Evolutionary conservation across 2,329 filamentous ascomycete genomes (phyloP), one percentile per base, ranked within the genome.

Genomic region (Bipolaris bicolor): DNA sequence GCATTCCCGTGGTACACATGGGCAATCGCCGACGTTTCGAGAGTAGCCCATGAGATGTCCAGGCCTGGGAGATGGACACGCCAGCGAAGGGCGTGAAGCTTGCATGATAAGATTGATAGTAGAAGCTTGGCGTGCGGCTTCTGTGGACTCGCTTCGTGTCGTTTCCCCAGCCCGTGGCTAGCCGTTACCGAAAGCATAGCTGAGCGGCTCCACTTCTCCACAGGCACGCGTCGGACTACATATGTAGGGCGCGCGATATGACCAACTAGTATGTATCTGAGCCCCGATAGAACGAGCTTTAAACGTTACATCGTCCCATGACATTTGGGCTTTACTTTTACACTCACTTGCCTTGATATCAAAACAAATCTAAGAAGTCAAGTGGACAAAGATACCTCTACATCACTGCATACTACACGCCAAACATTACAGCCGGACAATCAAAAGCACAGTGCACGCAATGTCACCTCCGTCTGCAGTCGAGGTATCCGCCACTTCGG

Each of bases 401-500:
- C 3, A 22, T 13, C 16, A 7, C 26, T 11, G 37, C 40, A 1
- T 24, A 15, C 37, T 43, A 15, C 31, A 22, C 34, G 4, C 20
- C 11, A 26, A 22, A n/a, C 7, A 39, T 5, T 13, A 5, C n/a
- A 20, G 15, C 9, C 26, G 15, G 11, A 11, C 39, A 26, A 22
- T 9, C 26, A 16, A 36, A 15, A 11, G 13, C 16, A 26, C 13
- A 7, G 16, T 33, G 39, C 31, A 34, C 48, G 51, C 26, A 10
- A 60, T 76, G 73, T 62, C 71, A 52, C 72, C 74, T 24, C 74
- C 72, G 36, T 61, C 69, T 20, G 77, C 69, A 63, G 74, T 80
- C 52, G 76, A 81, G 47, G 75, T 79, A 52, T 69, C 76, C 40
- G 78, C 77, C 37, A 75, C 79, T 29, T 77, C 80, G 16, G 83